Evolutionary conservation across 495 filamentous ascomycete genomes (phyloP).

Genomic region (Articulospora tetracladia): DNA sequence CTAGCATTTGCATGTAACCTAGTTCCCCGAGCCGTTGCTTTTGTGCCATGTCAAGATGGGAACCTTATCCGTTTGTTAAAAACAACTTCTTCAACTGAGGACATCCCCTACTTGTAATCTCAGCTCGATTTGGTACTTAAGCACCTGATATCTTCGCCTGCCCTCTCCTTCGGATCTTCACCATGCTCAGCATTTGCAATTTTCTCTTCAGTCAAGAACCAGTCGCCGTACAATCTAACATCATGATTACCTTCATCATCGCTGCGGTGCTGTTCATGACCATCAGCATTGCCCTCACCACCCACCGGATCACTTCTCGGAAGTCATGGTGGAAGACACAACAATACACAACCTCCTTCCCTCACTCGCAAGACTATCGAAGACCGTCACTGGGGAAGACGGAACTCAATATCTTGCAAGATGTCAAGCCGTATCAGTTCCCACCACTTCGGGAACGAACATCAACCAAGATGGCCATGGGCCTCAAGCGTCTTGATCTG

Average conservation of each 20-base stretch:
- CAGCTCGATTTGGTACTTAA: not conserved
- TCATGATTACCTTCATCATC: not conserved
- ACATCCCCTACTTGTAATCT: not conserved
- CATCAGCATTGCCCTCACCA: not conserved
- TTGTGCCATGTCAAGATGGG: not conserved
- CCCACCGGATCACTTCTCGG: not conserved
- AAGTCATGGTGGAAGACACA: not conserved
- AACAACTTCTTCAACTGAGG: not conserved
- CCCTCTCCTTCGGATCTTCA: not conserved
- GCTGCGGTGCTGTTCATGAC: not conserved
- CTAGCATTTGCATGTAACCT: not conserved
- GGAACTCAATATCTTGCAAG: constrained; percentile 1
- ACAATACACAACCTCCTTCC: not conserved
- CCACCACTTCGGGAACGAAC: constrained; percentile 14
- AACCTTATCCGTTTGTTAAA: not conserved
- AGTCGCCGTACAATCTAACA: not conserved
- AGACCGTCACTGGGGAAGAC: not conserved
- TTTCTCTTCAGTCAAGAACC: not conserved
- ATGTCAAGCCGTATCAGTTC: constrained; percentile 17
- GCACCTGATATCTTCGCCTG: not conserved
- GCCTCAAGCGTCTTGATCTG: constrained; percentile 46
- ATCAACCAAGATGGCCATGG: constrained; percentile 43
- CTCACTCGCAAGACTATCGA: not conserved
- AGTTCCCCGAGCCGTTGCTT: not conserved
- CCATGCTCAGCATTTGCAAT: not conserved